Conservation (phyloP, 148 eudicot genomes). For the Diospyros lotus region DNA sequence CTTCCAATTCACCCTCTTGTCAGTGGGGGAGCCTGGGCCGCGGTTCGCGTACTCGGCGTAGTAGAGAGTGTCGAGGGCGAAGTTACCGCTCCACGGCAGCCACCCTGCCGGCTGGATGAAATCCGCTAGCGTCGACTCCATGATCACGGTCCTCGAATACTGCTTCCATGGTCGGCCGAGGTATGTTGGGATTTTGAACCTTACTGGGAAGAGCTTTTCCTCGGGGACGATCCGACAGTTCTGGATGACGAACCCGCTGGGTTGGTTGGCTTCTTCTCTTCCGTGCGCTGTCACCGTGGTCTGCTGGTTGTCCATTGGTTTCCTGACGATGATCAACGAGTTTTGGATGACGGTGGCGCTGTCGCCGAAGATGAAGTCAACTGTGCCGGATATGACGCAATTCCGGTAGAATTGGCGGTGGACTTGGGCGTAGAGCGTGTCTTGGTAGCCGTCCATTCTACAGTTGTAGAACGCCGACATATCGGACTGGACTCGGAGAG, state of each 20-base stretch:
- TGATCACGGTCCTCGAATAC: constrained; percentile 49
- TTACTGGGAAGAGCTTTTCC: constrained; percentile 20
- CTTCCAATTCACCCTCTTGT: constrained; percentile 51
- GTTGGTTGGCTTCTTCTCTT: constrained; percentile 20
- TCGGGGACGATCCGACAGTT: constrained; percentile 73
- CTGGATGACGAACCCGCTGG: constrained; percentile 57
- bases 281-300: constrained; percentile 77
- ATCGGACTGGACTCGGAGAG: constrained; percentile 54
- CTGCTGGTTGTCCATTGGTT: constrained; percentile 39
- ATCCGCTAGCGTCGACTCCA: constrained; percentile 52
- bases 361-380: constrained; percentile 59
- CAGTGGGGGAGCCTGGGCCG: constrained; percentile 52
- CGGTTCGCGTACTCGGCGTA: constrained; percentile 49
- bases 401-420: constrained; percentile 51
- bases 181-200: constrained; percentile 37
- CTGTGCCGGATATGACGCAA: constrained; percentile 50
- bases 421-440: constrained; percentile 42
- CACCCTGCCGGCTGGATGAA: constrained; percentile 58
- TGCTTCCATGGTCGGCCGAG: constrained; percentile 77
- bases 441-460: constrained; percentile 58
- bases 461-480: constrained; percentile 49
- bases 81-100: constrained; percentile 47
- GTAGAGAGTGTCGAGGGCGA: constrained; percentile 36
- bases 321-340: constrained; percentile 41
- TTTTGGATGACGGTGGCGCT: constrained; percentile 46